Conservation (phyloP, 2,329 filamentous ascomycete genomes). For the Arthroderma sp. region DNA sequence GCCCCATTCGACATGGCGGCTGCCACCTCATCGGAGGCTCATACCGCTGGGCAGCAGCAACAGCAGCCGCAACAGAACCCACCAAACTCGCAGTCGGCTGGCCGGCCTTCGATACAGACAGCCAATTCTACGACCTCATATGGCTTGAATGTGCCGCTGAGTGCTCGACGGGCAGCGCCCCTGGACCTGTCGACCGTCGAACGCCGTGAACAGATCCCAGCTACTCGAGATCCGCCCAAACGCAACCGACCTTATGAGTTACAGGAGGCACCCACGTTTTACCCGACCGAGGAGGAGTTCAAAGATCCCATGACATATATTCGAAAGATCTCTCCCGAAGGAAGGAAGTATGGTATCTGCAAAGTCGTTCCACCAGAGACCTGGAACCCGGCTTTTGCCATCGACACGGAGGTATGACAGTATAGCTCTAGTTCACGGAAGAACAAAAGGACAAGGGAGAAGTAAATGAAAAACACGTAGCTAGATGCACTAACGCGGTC, state of each 20-base stretch:
- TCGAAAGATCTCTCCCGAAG: constrained; percentile 78
- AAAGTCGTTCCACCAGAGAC: constrained; percentile 88
- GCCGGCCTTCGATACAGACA: constrained; percentile 28
- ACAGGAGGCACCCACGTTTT: constrained; percentile 79
- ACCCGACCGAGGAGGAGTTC: constrained; percentile 86
- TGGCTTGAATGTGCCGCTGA: constrained; percentile 46
- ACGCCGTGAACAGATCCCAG: constrained; percentile 69
- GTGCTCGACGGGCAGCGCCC: constrained; percentile 52
- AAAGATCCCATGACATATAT: constrained; percentile 90
- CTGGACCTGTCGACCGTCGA: constrained; percentile 85
- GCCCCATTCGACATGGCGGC: constrained; percentile 28
- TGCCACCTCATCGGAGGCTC: constrained; percentile 22
- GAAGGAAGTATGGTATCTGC: constrained; percentile 77
- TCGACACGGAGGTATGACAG: constrained; percentile 76
- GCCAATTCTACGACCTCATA: constrained; percentile 35
- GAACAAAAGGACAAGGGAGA: background rate
- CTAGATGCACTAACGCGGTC: background rate
- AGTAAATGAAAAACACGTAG: background rate
- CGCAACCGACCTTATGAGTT: constrained; percentile 71
- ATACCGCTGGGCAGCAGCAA: constrained; percentile 26
- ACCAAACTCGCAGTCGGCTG: constrained; percentile 20
- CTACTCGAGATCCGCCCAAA: constrained; percentile 63
- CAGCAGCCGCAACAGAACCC: constrained; percentile 12
- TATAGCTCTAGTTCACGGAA: background rate
- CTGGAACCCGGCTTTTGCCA: constrained; percentile 92